Conservation (phyloP, 495 filamentous ascomycete genomes). For the Talaromyces liani region DNA sequence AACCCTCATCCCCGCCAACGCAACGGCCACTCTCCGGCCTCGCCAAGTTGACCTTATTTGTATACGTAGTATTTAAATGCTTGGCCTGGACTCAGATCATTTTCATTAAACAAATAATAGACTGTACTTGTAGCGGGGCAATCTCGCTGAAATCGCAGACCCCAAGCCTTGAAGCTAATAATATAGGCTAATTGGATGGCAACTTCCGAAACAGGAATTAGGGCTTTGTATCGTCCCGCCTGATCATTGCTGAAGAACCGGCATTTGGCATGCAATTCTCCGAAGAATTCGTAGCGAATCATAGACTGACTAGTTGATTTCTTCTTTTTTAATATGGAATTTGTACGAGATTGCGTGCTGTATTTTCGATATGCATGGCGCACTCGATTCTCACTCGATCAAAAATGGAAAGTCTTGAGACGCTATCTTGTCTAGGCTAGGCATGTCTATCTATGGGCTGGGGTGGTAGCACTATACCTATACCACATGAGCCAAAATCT, state of each 20-base stretch:
- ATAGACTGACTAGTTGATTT: neutral
- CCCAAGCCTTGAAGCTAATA: no score
- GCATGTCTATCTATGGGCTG: neutral
- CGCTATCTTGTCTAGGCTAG: neutral
- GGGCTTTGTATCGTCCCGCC: neutral
- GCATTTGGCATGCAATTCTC: neutral
- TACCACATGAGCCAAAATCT: neutral
- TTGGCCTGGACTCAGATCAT: neutral
- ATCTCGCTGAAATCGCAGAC: neutral
- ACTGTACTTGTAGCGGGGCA: neutral
- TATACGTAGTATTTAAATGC: neutral
- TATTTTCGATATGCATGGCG: neutral
- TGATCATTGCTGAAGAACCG: neutral
- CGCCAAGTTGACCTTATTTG: neutral
- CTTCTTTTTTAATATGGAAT: neutral
- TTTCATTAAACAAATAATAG: neutral
- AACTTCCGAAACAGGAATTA: neutral
- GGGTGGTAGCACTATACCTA: neutral
- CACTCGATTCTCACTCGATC: neutral
- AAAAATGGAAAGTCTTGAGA: neutral
- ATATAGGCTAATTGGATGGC: neutral
- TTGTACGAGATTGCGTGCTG: neutral
- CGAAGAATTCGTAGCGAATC: neutral
- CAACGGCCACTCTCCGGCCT: neutral
- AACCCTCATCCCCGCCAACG: neutral